Percentiles rank a stretch among this genome's conserved stretches.
Conservation (phyloP, 768 basidiomycete species). For the Tulasnella sp. region DNA sequence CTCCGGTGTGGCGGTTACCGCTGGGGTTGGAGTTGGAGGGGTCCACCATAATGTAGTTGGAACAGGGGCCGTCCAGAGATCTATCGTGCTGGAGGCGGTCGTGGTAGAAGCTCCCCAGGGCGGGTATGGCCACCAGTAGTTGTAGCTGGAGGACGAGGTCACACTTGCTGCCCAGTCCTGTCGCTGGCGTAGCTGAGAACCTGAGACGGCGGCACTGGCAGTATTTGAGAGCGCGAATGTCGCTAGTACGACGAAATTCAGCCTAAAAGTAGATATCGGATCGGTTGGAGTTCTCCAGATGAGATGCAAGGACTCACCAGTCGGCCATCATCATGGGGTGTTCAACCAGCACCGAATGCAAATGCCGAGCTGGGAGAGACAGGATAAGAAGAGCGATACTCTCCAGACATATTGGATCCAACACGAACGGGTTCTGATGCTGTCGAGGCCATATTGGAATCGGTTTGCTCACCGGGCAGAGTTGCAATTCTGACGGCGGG, state of each 20-base stretch:
- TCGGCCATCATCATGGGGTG: not conserved
- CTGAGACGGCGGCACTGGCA: not conserved
- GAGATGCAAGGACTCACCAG: slow-evolving; percentile 3
- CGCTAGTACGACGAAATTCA: not conserved
- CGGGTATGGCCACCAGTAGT: slow-evolving; percentile 29
- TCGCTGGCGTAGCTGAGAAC: not conserved
- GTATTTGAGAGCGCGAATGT: not conserved
- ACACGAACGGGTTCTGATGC: not conserved
- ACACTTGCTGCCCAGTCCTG: not conserved
- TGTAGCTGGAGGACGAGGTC: slow-evolving; percentile 21
- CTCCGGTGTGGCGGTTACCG: not conserved
- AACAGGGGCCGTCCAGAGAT: not conserved
- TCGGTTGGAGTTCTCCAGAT: not conserved
- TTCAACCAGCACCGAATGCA: not conserved
- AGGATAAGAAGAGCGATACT: not conserved
- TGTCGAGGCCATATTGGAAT: not conserved
- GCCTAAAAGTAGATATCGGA: not conserved
- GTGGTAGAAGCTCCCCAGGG: slow-evolving; percentile 22
- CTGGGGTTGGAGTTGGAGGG: not conserved
- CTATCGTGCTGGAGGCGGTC: not conserved
- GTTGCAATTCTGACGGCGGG: not conserved
- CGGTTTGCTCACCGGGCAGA: not conserved
- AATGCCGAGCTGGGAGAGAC: not conserved
- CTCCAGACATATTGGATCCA: not conserved
- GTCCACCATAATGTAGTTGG: slow-evolving; percentile 10